These are phyloP conservation scores for Candida dubliniensis DNA, from an alignment of 1,139 yeast species.

Conservation along the genomic window DNA sequence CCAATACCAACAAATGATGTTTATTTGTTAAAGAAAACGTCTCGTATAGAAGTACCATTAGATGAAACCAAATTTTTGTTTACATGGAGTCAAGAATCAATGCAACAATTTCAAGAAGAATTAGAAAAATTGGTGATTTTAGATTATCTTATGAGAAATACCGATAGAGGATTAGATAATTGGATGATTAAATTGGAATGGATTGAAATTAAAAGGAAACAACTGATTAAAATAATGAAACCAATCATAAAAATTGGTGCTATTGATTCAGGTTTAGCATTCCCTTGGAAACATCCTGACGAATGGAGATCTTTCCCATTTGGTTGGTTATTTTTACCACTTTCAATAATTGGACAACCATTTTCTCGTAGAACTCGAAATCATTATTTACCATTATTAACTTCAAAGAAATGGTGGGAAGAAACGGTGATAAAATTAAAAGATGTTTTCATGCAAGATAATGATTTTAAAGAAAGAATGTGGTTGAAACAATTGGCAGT, in stretches of 20 bases:
- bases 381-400: constrained; percentile 59
- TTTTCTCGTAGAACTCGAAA: constrained; percentile 56
- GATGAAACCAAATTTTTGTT: constrained; percentile 28
- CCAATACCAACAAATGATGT: constrained; percentile 53
- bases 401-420: constrained; percentile 74
- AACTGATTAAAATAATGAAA: constrained; percentile 14
- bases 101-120: constrained; percentile 59
- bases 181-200: constrained; percentile 72
- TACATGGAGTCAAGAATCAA: constrained; percentile 53
- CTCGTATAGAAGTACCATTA: constrained; percentile 18
- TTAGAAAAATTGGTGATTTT: constrained; percentile 68
- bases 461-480: constrained; percentile 64
- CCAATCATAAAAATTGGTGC: constrained; percentile 65
- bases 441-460: constrained; percentile 53
- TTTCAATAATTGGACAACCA: constrained; percentile 65
- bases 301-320: constrained; percentile 81
- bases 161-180: constrained; percentile 73
- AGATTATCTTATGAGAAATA: constrained; percentile 72
- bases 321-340: constrained; percentile 75
- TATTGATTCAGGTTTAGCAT: constrained; percentile 73
- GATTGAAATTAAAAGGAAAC: constrained; percentile 23
- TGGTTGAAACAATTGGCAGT: constrained; percentile 72
- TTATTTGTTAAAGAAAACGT: constrained; percentile 21
- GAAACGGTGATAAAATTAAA: constrained; percentile 49
- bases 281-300: constrained; percentile 84